Evolutionary conservation across 2,329 filamentous ascomycete genomes (phyloP).

Genomic region (Mycosphaerella sp.): DNA sequence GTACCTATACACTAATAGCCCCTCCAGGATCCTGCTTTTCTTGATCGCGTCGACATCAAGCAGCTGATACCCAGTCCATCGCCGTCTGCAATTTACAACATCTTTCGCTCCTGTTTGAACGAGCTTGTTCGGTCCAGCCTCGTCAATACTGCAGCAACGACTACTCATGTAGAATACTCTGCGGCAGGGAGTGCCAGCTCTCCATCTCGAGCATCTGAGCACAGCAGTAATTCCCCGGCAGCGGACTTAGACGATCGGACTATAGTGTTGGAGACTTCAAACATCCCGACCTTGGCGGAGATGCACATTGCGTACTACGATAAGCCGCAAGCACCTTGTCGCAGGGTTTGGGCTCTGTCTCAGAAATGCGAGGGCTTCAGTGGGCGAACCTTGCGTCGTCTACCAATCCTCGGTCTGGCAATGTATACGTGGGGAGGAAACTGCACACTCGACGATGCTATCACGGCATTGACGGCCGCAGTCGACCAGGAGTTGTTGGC

Average conservation of each 20-base stretch:
- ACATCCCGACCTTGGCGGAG: slow-evolving; percentile 30
- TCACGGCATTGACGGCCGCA: slow-evolving; percentile 35
- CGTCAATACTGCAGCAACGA: slow-evolving; percentile 27
- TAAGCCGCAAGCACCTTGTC: slow-evolving; percentile 24
- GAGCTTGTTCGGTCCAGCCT: slow-evolving; percentile 38
- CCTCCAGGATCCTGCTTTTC: slow-evolving; percentile 11
- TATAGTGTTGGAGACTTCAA: slow-evolving; percentile 7
- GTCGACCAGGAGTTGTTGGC: slow-evolving; percentile 32
- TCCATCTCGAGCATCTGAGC: background rate
- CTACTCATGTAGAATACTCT: background rate
- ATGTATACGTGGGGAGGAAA: slow-evolving; percentile 34
- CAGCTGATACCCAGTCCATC: slow-evolving; percentile 40
- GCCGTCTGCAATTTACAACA: slow-evolving; percentile 40
- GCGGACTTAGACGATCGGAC: slow-evolving; percentile 11
- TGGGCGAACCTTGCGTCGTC: slow-evolving; percentile 38
- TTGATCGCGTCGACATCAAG: slow-evolving; percentile 39
- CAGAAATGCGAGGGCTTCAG: slow-evolving; percentile 36
- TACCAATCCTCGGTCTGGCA: slow-evolving; percentile 39
- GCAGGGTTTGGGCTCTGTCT: slow-evolving; percentile 31
- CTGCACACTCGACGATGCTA: slow-evolving; percentile 35
- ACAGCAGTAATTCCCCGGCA: background rate
- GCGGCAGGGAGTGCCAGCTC: background rate
- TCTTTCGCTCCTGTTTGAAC: slow-evolving; percentile 44
- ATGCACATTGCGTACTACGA: slow-evolving; percentile 23
- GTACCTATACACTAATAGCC: background rate